Conservation (phyloP, 78 protist species). For the Anaeramoeba flamelloides region DNA sequence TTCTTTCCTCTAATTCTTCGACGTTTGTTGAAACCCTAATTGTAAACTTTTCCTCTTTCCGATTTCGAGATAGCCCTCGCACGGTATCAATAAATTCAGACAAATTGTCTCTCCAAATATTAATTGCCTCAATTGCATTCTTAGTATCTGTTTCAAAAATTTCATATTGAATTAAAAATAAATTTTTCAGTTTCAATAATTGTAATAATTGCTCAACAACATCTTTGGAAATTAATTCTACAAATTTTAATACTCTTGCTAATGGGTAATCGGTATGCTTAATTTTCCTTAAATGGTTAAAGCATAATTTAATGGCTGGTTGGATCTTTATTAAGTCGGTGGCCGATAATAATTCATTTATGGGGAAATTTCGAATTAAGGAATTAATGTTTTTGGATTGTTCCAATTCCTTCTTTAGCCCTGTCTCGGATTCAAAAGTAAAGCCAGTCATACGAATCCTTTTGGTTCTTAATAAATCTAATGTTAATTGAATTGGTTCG, state of each 20-base stretch:
- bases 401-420: conserved; percentile 30
- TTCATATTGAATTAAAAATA: conserved; percentile 26
- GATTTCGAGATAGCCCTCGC: conserved; percentile 27
- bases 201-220: conserved; percentile 18
- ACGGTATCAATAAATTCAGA: conserved; percentile 14
- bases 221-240: conserved; percentile 46
- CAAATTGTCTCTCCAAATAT: conserved; percentile 33
- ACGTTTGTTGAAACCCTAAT: background rate
- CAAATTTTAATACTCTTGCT: conserved; percentile 13
- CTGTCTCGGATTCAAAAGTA: conserved; percentile 37
- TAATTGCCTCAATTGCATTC: conserved; percentile 19
- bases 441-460: background rate
- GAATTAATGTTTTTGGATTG: conserved; percentile 19
- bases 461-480: background rate
- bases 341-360: conserved; percentile 33
- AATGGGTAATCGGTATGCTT: conserved; percentile 24
- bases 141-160: conserved; percentile 24
- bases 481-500: background rate
- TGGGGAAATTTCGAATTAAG: conserved; percentile 42
- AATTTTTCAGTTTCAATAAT: conserved; percentile 19
- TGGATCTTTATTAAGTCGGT: conserved; percentile 25
- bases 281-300: conserved; percentile 31
- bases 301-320: conserved; percentile 19
- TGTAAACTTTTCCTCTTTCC: conserved; percentile 17
- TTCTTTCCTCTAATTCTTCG: conserved; percentile 21